Evolutionary conservation across 441 rosid species (phyloP), one percentile per base, ranked within the genome.

Genomic region (Corymbia citriodora): DNA sequence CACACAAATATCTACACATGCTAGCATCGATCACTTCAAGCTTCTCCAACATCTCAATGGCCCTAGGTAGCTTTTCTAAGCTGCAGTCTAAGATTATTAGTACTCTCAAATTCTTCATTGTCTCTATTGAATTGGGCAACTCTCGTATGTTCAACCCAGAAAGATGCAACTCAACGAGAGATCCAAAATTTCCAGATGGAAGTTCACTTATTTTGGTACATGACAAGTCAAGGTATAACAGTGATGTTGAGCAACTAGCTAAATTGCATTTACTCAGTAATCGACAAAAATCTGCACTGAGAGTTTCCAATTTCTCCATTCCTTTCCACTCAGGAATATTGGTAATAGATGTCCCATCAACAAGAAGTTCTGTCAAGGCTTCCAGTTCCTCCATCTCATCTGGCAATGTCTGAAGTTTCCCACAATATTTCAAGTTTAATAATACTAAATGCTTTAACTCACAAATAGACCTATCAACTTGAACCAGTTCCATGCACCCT

Each of bases 221-320:
- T 40, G 17, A 14, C 31, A 55, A 55, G 23, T 8, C 19, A 19
- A 55, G 59, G 8, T 8, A 18, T 19, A 3, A 55, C 8, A 55
- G 10, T 8, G 25, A 55, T 19, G 59, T 19, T 8, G 2, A 55
- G 59, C 59, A 55, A 55, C 25, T 5, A 3, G 59, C 59, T 7
- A 55, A 55, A 55, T 79, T 17, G 18, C 14, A 16, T 25, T 0
- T 1, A 25, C 54, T 2, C 18, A 82, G n/a, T 2, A 18, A 82
- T 11, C 0, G 2, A 48, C n/a, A 82, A 1, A 0, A 1, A 23
- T 4, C 0, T 82, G 53, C 54, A 21, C 8, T 23, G 2, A 59
- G 18, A n/a, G 19, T 82, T 40, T 40, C 29, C 54, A 45, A 48
- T 25, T 29, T 79, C 25, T 40, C 27, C 50, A 23, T 18, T 79